Conservation (phyloP, 306 rosid genomes). For the Quillaja saponaria region DNA sequence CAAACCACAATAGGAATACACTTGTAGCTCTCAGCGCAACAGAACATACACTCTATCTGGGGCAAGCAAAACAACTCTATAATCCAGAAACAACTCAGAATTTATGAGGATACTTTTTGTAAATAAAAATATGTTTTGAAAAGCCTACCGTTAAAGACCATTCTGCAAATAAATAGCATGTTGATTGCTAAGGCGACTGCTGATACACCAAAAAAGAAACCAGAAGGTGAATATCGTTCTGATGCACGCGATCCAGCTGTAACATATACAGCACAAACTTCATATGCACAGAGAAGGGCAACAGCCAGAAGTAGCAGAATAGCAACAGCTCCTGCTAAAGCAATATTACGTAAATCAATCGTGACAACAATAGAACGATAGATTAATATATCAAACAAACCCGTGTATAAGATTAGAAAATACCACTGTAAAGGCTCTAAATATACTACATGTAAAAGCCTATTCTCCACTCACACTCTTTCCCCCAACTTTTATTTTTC, state of each 20-base stretch:
- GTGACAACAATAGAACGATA: background rate
- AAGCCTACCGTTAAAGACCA: conserved; percentile 89
- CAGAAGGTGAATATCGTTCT: conserved; percentile 96
- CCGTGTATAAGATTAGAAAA: background rate
- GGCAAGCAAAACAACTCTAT: conserved; percentile 17
- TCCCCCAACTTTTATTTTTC: background rate
- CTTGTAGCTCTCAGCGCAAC: conserved; percentile 16
- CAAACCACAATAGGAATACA: conserved; percentile 10
- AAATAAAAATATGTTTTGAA: conserved; percentile 19
- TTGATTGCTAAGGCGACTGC: conserved; percentile 99
- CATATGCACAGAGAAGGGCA: conserved; percentile 92
- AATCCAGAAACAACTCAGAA: conserved; percentile 8
- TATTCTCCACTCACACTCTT: background rate
- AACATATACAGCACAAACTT: conserved; percentile 98
- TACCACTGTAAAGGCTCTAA: background rate
- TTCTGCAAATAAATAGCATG: conserved; percentile 98
- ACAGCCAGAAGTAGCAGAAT: conserved; percentile 94
- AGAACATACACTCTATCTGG: conserved; percentile 24
- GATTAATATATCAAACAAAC: conserved; percentile 14
- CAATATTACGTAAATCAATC: conserved; percentile 25
- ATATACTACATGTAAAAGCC: background rate
- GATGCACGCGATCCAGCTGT: conserved; percentile 94
- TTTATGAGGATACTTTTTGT: conserved; percentile 15
- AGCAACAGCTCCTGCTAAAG: conserved; percentile 87
- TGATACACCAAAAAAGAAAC: conserved; percentile 99